Conservation (phyloP, 116 monocot species). For the Phalaenopsis hybrid region DNA sequence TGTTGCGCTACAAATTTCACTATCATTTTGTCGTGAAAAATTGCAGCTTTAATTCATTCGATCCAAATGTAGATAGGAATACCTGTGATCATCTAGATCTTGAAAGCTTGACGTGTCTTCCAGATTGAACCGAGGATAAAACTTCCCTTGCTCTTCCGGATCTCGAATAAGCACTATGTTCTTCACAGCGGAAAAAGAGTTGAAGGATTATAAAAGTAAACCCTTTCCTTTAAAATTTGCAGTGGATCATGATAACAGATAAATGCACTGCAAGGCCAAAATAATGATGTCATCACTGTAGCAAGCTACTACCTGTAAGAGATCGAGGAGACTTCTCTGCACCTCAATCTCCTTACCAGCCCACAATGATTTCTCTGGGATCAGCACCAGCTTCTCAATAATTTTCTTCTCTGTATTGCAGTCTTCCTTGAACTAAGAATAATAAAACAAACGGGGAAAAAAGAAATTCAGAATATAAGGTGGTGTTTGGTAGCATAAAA, state of each 20-base stretch:
- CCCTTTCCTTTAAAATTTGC: neutral
- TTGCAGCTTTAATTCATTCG: too few species aligned
- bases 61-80: neutral
- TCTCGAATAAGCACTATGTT: constrained; percentile 87
- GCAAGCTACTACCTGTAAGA: constrained; percentile 46
- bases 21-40: too few species aligned
- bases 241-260: neutral
- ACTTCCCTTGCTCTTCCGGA: constrained; percentile 65
- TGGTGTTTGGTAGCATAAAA: too few species aligned
- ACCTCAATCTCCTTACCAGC: constrained; percentile 50
- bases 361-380: constrained; percentile 70
- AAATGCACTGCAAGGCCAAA: neutral
- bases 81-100: constrained; percentile 87
- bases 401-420: constrained; percentile 95
- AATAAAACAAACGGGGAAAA: neutral
- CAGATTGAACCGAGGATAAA: constrained; percentile 90
- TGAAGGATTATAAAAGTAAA: neutral
- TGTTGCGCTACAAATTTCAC: neutral
- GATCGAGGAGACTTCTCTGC: constrained; percentile 57
- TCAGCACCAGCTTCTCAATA: constrained; percentile 42
- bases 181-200: constrained; percentile 24
- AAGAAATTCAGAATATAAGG: too few species aligned
- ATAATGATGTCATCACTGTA: neutral
- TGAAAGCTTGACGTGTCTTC: constrained; percentile 82
- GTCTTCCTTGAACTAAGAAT: constrained; percentile 75